phyloP scores from a whole-genome alignment of 108 stramenopile genomes.

The Cylindrotheca closterium region DNA sequence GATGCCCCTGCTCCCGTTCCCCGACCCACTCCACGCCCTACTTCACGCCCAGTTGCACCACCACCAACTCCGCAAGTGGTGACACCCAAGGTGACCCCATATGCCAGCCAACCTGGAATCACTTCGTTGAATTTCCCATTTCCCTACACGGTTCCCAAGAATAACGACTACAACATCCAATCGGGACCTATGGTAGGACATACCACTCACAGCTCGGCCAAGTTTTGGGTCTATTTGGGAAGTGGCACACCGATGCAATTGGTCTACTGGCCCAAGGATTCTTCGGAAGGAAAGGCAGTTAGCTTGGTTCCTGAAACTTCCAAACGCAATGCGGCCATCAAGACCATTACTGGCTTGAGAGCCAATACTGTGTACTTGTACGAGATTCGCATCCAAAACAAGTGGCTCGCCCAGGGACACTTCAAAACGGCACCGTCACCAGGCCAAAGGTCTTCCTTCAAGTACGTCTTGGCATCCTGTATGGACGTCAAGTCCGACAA shows the following conservation, averaged over 20 bases:
- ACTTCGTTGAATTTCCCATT: not conserved
- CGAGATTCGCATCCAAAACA: conserved; percentile 8
- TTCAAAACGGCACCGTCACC: conserved; percentile 17
- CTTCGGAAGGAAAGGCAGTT: not conserved
- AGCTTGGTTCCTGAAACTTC: not conserved
- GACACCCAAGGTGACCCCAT: too few species aligned
- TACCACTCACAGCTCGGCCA: conserved; percentile 20
- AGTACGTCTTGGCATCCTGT: conserved; percentile 23
- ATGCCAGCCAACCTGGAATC: too few species aligned
- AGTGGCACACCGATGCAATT: conserved; percentile 16
- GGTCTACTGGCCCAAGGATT: not conserved
- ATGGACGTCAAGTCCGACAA: conserved; percentile 10
- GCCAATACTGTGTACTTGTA: conserved; percentile 18
- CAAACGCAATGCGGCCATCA: not conserved
- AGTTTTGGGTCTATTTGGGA: conserved; percentile 19
- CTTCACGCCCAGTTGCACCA: too few species aligned
- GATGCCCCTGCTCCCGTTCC: not conserved
- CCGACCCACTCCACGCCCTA: not conserved
- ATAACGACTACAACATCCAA: not conserved
- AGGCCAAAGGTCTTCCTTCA: not conserved
- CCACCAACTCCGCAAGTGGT: too few species aligned
- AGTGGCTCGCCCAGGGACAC: conserved; percentile 12
- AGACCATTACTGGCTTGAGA: conserved; percentile 1
- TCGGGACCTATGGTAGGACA: conserved; percentile 32
- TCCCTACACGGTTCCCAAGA: not conserved